Percentiles rank a stretch among this genome's conserved stretches.
Conservation (phyloP, 1,139 yeast species). For the Geotrichum klebahnii region DNA sequence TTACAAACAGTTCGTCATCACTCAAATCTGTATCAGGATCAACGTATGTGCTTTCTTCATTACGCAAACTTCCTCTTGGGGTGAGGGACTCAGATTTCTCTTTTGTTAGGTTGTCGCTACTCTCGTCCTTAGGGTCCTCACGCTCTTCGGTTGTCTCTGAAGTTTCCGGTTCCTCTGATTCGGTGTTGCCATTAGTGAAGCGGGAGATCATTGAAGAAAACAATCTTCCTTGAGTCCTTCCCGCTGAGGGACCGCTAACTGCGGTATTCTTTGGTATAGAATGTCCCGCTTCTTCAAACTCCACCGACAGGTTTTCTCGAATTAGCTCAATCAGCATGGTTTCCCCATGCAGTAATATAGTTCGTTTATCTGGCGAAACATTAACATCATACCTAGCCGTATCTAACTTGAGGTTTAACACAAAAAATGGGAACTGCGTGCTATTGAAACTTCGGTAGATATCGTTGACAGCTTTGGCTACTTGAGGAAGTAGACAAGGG, state of each 20-base stretch:
- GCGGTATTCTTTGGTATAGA: constrained; percentile 30
- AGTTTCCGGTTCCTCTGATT: constrained; percentile 2
- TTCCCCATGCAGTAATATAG: constrained; percentile 67
- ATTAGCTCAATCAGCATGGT: constrained; percentile 51
- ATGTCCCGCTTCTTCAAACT: constrained; percentile 32
- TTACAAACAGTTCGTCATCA: no score
- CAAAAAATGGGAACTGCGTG: constrained; percentile 68
- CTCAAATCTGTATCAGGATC: no score
- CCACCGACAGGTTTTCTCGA: constrained; percentile 27
- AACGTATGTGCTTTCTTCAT: no score
- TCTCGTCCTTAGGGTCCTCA: constrained; percentile 1
- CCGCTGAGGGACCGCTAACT: neutral
- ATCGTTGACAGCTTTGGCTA: constrained; percentile 64
- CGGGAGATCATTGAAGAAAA: constrained; percentile 15
- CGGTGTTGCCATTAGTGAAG: constrained; percentile 5
- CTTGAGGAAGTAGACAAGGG: constrained; percentile 59
- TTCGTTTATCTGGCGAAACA: constrained; percentile 85
- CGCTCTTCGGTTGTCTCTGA: constrained; percentile 6
- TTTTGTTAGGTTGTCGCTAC: no score
- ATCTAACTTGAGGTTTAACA: constrained; percentile 56
- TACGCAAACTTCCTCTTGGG: no score
- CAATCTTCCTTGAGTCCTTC: constrained; percentile 7
- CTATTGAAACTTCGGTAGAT: constrained; percentile 66
- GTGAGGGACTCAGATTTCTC: no score
- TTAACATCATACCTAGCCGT: constrained; percentile 66